These are phyloP conservation scores for Flaveria sonorensis DNA, from an alignment of 129 eudicot species.

Conservation along the genomic window DNA sequence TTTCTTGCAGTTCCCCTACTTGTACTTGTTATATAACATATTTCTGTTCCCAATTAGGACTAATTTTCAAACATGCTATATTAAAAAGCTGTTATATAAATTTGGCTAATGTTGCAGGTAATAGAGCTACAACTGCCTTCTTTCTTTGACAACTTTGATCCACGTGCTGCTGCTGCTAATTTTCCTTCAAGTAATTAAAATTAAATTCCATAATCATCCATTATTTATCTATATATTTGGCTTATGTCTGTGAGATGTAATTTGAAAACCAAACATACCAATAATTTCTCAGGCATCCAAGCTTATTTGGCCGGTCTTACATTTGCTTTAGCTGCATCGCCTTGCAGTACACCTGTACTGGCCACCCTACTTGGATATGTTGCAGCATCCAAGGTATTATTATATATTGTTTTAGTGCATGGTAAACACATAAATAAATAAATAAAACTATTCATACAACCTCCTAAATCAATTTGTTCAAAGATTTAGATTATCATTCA, in stretches of 20 bases:
- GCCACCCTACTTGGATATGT: conserved; percentile 94
- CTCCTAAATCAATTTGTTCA: not conserved
- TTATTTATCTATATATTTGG: not conserved
- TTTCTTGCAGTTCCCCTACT: not conserved
- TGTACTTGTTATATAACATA: not conserved
- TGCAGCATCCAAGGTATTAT: conserved; percentile 94
- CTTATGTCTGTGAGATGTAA: not conserved
- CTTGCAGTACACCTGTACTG: conserved; percentile 98
- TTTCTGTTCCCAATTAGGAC: not conserved
- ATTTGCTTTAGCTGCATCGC: conserved; percentile 98
- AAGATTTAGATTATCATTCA: not conserved
- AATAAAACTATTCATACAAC: not conserved
- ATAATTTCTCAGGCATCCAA: conserved; percentile 70
- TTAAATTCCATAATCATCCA: not conserved
- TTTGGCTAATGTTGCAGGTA: conserved; percentile 51
- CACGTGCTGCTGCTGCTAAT: conserved; percentile 98
- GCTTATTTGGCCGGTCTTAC: conserved; percentile 99
- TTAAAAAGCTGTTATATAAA: conserved; percentile 9
- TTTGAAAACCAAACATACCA: not conserved
- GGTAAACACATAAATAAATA: not conserved
- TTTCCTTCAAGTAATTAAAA: conserved; percentile 83
- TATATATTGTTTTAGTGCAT: not conserved
- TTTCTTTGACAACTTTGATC: conserved; percentile 89
- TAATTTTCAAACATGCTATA: not conserved
- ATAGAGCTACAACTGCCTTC: conserved; percentile 95